These are phyloP conservation scores for Leucoagaricus sp. DNA, from an alignment of 1,284 basidiomycete genomes.

Conservation along the genomic window DNA sequence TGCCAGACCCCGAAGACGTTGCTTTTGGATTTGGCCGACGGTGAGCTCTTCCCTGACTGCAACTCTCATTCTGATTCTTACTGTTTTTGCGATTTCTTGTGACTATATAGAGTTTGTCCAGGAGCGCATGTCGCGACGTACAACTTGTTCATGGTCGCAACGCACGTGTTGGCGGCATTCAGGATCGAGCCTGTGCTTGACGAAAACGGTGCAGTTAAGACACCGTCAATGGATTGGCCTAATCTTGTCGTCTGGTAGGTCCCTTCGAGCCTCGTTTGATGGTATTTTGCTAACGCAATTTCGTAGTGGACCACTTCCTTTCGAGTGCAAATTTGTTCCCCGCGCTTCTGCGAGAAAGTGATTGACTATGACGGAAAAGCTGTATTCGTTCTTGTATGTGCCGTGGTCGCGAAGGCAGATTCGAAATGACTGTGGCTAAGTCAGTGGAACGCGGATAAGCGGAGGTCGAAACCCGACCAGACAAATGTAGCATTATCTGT, in stretches of 20 bases:
- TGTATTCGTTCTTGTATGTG: too few relatives aligned
- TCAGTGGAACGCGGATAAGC: too few relatives aligned
- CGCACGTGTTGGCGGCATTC: slow-evolving; percentile 4
- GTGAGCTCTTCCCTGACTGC: not conserved
- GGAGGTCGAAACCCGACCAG: too few relatives aligned
- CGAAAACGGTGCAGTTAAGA: not conserved
- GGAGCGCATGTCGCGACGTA: slow-evolving; percentile 3
- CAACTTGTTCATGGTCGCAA: not conserved
- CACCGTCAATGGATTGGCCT: not conserved
- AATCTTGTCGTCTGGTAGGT: not conserved
- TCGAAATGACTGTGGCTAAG: too few relatives aligned
- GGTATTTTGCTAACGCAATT: not conserved
- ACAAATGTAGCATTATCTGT: too few relatives aligned
- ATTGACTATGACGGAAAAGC: too few relatives aligned
- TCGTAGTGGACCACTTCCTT: not conserved
- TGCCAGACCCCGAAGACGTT: not conserved
- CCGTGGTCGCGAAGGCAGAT: too few relatives aligned
- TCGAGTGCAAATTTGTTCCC: not conserved
- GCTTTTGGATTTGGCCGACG: slow-evolving; percentile 15
- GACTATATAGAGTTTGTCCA: slow-evolving; percentile 9
- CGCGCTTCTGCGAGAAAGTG: too few relatives aligned
- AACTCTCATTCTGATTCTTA: not conserved
- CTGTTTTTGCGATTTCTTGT: not conserved
- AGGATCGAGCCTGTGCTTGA: slow-evolving; percentile 5
- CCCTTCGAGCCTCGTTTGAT: not conserved